A percentile compares a stretch with the other conserved stretches of the same genome.
Evolutionary conservation across 371 early-diverging fungal species (phyloP).

Genomic region (Mucor irregularis): DNA sequence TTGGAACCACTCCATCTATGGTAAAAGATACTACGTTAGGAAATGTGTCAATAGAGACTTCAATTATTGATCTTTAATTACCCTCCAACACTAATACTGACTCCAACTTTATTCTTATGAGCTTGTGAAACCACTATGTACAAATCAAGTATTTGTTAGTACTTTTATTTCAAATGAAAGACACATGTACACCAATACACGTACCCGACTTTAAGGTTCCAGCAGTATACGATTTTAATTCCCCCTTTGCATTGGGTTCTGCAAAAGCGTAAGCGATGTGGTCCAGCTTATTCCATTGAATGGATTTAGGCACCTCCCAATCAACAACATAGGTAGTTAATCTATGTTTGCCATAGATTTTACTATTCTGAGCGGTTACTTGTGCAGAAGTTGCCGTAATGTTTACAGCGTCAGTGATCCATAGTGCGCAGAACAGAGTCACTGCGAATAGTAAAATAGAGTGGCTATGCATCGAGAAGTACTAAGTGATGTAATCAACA

Average conservation of each 20-base stretch:
- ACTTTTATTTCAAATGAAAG: slow-evolving; percentile 18
- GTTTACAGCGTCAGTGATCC: background rate
- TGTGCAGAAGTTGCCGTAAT: background rate
- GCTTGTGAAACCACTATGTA: slow-evolving; percentile 36
- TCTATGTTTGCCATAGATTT: slow-evolving; percentile 11
- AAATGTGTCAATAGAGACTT: too few relatives aligned
- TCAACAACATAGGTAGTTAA: slow-evolving; percentile 41
- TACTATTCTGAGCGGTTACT: background rate
- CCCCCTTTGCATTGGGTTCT: slow-evolving; percentile 31
- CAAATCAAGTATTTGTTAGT: background rate
- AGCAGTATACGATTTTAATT: slow-evolving; percentile 20
- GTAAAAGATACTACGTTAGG: too few relatives aligned
- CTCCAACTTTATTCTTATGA: slow-evolving; percentile 33
- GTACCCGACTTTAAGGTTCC: slow-evolving; percentile 7
- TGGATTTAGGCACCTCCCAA: slow-evolving; percentile 40
- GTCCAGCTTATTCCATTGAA: slow-evolving; percentile 40
- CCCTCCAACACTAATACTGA: slow-evolving; percentile 49
- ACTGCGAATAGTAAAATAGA: background rate
- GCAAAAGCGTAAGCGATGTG: slow-evolving; percentile 47
- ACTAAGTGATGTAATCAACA: too few relatives aligned
- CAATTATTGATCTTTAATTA: too few relatives aligned
- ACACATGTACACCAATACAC: background rate
- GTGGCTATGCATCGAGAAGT: background rate
- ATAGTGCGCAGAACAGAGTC: background rate
- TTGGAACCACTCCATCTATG: slow-evolving; percentile 47